phyloP scores from a whole-genome alignment of 768 basidiomycete species.

The Cubamyces lactineus region DNA sequence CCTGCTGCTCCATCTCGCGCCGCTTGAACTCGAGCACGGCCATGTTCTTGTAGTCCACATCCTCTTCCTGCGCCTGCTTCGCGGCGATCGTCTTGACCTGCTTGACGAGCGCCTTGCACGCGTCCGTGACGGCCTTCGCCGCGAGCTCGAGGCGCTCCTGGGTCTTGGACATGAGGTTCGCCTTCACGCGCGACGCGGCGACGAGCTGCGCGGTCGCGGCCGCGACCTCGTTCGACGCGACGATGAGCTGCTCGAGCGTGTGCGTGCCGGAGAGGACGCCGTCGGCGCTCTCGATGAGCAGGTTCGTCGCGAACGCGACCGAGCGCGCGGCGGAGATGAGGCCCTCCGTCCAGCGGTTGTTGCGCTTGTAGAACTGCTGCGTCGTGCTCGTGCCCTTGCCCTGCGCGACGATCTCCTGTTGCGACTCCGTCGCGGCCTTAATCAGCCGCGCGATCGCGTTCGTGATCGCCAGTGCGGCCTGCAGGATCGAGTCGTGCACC shows the following conservation, averaged over 20 bases:
- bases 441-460: slow-evolving; percentile 94
- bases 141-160: slow-evolving; percentile 96
- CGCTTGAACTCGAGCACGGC: slow-evolving; percentile 94
- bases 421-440: slow-evolving; percentile 95
- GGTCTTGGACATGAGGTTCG: slow-evolving; percentile 97
- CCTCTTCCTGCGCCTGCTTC: slow-evolving; percentile 76
- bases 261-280: slow-evolving; percentile 97
- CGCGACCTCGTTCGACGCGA: slow-evolving; percentile 99
- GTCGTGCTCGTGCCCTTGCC: slow-evolving; percentile 90
- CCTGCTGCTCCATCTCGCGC: slow-evolving; percentile 98
- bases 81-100: slow-evolving; percentile 97
- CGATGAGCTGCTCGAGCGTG: slow-evolving; percentile 97
- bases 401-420: slow-evolving; percentile 96
- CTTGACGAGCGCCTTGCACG: slow-evolving; percentile 93
- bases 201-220: slow-evolving; percentile 97
- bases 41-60: slow-evolving; percentile 89
- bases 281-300: slow-evolving; percentile 97
- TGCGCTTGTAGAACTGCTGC: slow-evolving; percentile 99
- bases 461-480: slow-evolving; percentile 94
- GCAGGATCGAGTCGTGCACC: slow-evolving; percentile 96
- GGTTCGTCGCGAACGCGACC: slow-evolving; percentile 93
- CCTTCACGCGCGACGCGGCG: slow-evolving; percentile 97
- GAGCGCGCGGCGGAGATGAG: slow-evolving; percentile 97
- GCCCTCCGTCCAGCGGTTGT: slow-evolving; percentile 99
- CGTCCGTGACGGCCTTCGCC: slow-evolving; percentile 96